Percentiles rank a stretch among this genome's conserved stretches.
Evolutionary conservation across 164 flowering plant genomes (phyloP).

Genomic region (Dillenia suffruticosa): DNA sequence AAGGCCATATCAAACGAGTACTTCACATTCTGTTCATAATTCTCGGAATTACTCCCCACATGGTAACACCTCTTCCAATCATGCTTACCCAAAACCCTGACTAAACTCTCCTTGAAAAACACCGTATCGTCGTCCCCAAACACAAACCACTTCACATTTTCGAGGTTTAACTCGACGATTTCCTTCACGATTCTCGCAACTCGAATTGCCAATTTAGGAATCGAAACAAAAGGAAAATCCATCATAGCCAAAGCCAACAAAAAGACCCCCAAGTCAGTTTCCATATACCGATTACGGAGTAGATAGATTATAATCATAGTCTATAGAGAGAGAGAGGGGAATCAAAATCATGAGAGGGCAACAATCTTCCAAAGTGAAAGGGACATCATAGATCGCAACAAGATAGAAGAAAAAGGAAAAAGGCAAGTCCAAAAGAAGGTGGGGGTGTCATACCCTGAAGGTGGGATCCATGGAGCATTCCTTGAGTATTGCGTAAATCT

Average conservation of each 20-base stretch:
- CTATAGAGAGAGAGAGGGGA: neutral
- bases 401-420: neutral
- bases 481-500: constrained; percentile 80
- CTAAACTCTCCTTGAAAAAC: constrained; percentile 68
- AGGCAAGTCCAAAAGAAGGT: neutral
- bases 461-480: constrained; percentile 90
- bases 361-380: neutral
- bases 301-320: neutral
- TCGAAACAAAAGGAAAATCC: too few relatives aligned
- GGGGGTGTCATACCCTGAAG: constrained; percentile 38
- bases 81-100: constrained; percentile 49
- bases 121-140: constrained; percentile 93
- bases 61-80: constrained; percentile 65
- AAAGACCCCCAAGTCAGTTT: too few relatives aligned
- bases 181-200: constrained; percentile 65
- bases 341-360: neutral
- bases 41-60: constrained; percentile 66
- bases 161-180: constrained; percentile 25
- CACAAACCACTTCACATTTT: constrained; percentile 66
- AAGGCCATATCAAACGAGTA: constrained; percentile 77
- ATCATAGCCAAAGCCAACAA: too few relatives aligned
- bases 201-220: constrained; percentile 54
- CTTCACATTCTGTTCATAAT: constrained; percentile 55
- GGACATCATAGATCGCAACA: neutral
- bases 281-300: neutral